Evolutionary conservation across 345 rosid species (phyloP).

Genomic region (Melastoma malabathricum): DNA sequence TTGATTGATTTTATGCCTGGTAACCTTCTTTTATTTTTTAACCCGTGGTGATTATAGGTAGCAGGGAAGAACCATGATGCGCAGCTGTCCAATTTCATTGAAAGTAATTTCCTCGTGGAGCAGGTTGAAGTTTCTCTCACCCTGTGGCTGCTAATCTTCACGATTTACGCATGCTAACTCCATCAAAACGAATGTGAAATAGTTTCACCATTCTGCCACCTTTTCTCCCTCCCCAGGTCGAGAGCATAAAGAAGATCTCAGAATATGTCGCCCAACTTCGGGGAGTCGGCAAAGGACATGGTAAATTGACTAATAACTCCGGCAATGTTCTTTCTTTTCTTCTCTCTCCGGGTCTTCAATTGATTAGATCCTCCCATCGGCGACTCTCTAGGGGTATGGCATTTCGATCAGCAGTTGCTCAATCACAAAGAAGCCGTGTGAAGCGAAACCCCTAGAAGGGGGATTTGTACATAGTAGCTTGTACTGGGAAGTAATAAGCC

Average conservation of each 20-base stretch:
- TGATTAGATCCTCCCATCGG: background rate
- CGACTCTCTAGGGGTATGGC: conserved; percentile 46
- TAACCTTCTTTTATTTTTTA: conserved; percentile 1
- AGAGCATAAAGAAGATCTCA: conserved; percentile 29
- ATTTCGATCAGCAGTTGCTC: conserved; percentile 57
- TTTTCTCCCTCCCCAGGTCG: conserved; percentile 17
- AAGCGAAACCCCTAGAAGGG: background rate
- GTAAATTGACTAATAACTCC: conserved; percentile 7
- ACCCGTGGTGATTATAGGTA: conserved; percentile 18
- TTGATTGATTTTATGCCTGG: background rate
- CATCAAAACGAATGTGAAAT: no score
- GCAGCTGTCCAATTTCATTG: conserved; percentile 33
- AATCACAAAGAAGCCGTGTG: conserved; percentile 15
- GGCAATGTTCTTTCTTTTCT: background rate
- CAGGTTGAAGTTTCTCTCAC: conserved; percentile 26
- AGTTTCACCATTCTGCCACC: background rate
- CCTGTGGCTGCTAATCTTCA: background rate
- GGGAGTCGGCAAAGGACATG: conserved; percentile 39
- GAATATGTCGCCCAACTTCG: conserved; percentile 36
- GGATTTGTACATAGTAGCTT: background rate
- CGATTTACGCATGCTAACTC: background rate
- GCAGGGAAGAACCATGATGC: conserved; percentile 32
- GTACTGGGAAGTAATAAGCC: conserved; percentile 6
- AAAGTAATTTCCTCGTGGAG: conserved; percentile 27
- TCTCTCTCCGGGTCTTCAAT: no score